Evolutionary conservation across 306 rosid genomes (phyloP).

Genomic region (Acacia acuminata): DNA sequence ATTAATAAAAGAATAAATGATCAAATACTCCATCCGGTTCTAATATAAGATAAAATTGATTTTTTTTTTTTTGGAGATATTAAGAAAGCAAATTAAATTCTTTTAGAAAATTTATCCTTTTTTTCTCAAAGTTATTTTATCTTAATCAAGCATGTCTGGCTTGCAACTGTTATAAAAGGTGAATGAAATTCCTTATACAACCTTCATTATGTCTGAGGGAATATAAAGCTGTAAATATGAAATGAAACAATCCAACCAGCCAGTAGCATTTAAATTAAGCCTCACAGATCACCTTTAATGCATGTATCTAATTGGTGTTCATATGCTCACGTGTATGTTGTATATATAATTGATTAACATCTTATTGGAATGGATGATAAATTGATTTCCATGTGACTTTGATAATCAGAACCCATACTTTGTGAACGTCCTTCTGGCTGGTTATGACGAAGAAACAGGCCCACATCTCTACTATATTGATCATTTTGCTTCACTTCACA

Average conservation of each 20-base stretch:
- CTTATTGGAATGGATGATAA: conserved; percentile 13
- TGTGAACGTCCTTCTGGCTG: conserved; percentile 70
- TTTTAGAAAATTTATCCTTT: too few relatives aligned
- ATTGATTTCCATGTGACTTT: conserved; percentile 20
- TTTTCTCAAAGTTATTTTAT: too few relatives aligned
- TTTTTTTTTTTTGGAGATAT: too few relatives aligned
- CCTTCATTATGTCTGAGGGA: too few relatives aligned
- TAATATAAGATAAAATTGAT: too few relatives aligned
- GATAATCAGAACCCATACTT: conserved; percentile 59
- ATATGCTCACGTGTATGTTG: not conserved
- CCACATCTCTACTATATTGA: conserved; percentile 68
- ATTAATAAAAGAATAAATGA: too few relatives aligned
- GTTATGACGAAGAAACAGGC: conserved; percentile 67
- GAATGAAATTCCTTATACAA: too few relatives aligned
- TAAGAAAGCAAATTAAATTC: too few relatives aligned
- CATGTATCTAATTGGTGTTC: not conserved
- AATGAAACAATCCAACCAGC: not conserved
- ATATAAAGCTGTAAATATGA: too few relatives aligned
- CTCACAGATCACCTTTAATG: not conserved
- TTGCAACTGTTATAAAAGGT: too few relatives aligned
- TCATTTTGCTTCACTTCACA: conserved; percentile 72
- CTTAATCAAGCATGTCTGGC: too few relatives aligned
- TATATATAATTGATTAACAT: conserved; percentile 11
- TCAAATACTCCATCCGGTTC: too few relatives aligned
- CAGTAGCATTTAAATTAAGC: not conserved